phyloP scores from a whole-genome alignment of 1,284 basidiomycete genomes.

The Moesziomyces antarcticus region DNA sequence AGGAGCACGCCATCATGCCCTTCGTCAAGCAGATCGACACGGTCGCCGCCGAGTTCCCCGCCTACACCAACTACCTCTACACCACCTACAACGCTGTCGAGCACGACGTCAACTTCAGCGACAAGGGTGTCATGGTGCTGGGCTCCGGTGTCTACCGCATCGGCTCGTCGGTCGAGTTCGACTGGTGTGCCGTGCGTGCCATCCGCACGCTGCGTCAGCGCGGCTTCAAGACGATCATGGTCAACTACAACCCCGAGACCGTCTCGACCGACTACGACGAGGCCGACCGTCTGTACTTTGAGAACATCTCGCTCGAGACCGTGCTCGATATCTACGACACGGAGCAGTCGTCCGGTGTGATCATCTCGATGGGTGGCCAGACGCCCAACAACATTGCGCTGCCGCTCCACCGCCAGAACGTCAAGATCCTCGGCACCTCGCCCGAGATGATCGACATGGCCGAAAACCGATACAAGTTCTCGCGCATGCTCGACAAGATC shows the following conservation, averaged over 20 bases:
- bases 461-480: constrained; percentile 99
- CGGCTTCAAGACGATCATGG: constrained; percentile 97
- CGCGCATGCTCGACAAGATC: constrained; percentile 94
- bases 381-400: constrained; percentile 98
- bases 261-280: constrained; percentile 99
- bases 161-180: constrained; percentile 98
- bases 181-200: constrained; percentile 98
- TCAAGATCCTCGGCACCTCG: constrained; percentile 97
- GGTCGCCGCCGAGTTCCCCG: constrained; percentile 97
- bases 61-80: constrained; percentile 98
- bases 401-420: constrained; percentile 91
- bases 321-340: constrained; percentile 97
- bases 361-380: constrained; percentile 98
- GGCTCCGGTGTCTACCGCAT: constrained; percentile 99
- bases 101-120: constrained; percentile 88
- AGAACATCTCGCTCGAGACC: constrained; percentile 96
- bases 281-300: constrained; percentile 96
- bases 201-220: constrained; percentile 93
- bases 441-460: constrained; percentile 99
- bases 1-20: constrained; percentile 84
- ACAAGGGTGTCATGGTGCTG: constrained; percentile 94
- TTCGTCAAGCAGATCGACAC: constrained; percentile 99
- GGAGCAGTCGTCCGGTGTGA: constrained; percentile 88
- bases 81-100: constrained; percentile 95
- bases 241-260: constrained; percentile 99